These are phyloP conservation scores for Capronia epimyces DNA, from an alignment of 2,329 filamentous ascomycete genomes.

Conservation along the genomic window DNA sequence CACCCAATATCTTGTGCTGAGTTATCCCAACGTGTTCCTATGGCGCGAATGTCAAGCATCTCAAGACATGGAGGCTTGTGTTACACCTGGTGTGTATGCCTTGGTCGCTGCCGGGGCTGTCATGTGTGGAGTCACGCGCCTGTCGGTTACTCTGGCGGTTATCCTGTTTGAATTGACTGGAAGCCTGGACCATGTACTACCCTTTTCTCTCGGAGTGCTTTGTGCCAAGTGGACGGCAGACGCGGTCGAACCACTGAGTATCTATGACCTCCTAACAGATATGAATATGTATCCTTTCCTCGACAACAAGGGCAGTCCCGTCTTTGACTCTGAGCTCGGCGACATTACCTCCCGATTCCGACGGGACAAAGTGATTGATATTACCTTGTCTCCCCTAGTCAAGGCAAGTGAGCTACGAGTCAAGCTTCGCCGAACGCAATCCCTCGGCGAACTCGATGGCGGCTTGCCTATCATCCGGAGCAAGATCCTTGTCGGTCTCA, in stretches of 20 bases:
- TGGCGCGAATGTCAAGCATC: slow-evolving; percentile 64
- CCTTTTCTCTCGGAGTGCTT: slow-evolving; percentile 85
- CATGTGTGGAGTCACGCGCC: slow-evolving; percentile 92
- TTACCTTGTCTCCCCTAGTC: slow-evolving; percentile 74
- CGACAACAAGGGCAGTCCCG: slow-evolving; percentile 89
- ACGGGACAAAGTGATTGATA: slow-evolving; percentile 77
- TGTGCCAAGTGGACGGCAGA: slow-evolving; percentile 99
- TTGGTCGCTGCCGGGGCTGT: slow-evolving; percentile 91
- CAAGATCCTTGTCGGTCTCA: slow-evolving; percentile 76
- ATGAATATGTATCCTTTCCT: slow-evolving; percentile 98
- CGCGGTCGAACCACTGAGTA: slow-evolving; percentile 86
- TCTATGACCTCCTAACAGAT: slow-evolving; percentile 84
- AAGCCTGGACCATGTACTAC: slow-evolving; percentile 88
- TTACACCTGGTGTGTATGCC: slow-evolving; percentile 94
- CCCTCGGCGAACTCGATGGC: slow-evolving; percentile 83
- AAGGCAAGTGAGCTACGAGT: slow-evolving; percentile 67
- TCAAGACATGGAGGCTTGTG: slow-evolving; percentile 66
- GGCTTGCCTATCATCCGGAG: slow-evolving; percentile 81
- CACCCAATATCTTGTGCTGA: slow-evolving; percentile 73
- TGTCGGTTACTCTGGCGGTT: slow-evolving; percentile 89
- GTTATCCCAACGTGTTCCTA: slow-evolving; percentile 63
- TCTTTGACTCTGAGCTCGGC: slow-evolving; percentile 81
- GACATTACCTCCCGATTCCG: slow-evolving; percentile 77
- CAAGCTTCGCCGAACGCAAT: slow-evolving; percentile 76
- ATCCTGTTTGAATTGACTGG: slow-evolving; percentile 95